Evolutionary conservation across 2,329 filamentous ascomycete genomes (phyloP).

Genomic region (Epichloe coenophiala): DNA sequence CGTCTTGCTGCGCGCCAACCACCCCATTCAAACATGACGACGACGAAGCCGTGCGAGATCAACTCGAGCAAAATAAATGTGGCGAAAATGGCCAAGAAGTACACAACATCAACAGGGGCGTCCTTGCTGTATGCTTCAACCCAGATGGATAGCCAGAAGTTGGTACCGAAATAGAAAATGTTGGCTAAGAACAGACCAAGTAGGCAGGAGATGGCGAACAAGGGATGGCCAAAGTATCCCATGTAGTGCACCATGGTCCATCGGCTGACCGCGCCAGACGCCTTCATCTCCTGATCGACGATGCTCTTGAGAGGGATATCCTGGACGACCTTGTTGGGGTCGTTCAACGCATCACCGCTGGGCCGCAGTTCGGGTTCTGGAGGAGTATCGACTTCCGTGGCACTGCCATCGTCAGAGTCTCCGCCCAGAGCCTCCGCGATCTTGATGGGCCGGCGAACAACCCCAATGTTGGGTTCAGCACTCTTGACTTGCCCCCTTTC

Average conservation of each 20-base stretch:
- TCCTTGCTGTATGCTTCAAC: slow-evolving; percentile 35
- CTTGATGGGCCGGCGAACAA: slow-evolving; percentile 30
- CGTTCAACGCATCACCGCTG: slow-evolving; percentile 16
- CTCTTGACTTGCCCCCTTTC: slow-evolving; percentile 30
- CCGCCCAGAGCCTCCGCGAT: slow-evolving; percentile 25
- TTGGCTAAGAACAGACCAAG: slow-evolving; percentile 27
- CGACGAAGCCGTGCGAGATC: slow-evolving; percentile 26
- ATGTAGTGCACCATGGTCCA: slow-evolving; percentile 37
- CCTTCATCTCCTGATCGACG: slow-evolving; percentile 33
- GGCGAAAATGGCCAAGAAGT: slow-evolving; percentile 41
- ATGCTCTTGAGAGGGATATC: slow-evolving; percentile 27
- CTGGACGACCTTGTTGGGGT: slow-evolving; percentile 19
- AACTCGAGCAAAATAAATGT: slow-evolving; percentile 30
- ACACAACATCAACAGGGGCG: slow-evolving; percentile 29
- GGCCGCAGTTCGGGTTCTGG: slow-evolving; percentile 16
- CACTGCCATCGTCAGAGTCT: slow-evolving; percentile 20
- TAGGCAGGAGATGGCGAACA: slow-evolving; percentile 27
- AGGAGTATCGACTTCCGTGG: slow-evolving; percentile 13
- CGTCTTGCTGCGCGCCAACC: slow-evolving; percentile 41
- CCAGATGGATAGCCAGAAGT: slow-evolving; percentile 39
- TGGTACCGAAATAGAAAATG: slow-evolving; percentile 27
- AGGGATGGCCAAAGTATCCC: slow-evolving; percentile 33
- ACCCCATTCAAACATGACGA: slow-evolving; percentile 38
- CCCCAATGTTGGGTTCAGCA: slow-evolving; percentile 30
- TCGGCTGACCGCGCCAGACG: slow-evolving; percentile 30